phyloP scores from a whole-genome alignment of 768 basidiomycete genomes.

The Leccinum arenicola region DNA sequence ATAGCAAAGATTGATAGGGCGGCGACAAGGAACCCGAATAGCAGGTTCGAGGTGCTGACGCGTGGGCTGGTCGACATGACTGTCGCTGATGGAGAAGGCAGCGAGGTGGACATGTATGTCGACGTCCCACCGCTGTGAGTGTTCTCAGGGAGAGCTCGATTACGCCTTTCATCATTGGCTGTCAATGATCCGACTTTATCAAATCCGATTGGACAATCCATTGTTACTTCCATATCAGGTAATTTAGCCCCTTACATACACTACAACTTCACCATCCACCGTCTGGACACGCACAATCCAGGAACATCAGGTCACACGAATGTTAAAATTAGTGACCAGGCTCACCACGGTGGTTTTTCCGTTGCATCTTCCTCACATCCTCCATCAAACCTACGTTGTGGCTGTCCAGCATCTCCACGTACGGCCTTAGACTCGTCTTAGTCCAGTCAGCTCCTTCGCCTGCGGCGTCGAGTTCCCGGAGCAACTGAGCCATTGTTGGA shows the following conservation, averaged over 20 bases:
- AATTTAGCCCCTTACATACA: constrained; percentile 6
- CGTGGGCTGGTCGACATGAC: not conserved
- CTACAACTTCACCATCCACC: constrained; percentile 22
- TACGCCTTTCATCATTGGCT: not conserved
- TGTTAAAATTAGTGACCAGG: not conserved
- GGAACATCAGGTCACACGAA: not conserved
- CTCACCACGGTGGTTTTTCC: constrained; percentile 20
- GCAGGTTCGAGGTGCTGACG: constrained; percentile 22
- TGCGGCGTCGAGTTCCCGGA: constrained; percentile 68
- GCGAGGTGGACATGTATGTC: constrained; percentile 25
- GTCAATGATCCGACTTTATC: not conserved
- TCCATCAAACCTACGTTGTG: constrained; percentile 45
- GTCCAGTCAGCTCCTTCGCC: constrained; percentile 75
- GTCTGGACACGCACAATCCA: constrained; percentile 11
- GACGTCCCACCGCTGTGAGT: constrained; percentile 3
- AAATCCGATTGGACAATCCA: constrained; percentile 17
- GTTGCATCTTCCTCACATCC: constrained; percentile 27
- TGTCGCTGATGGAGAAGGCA: constrained; percentile 5
- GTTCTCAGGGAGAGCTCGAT: constrained; percentile 15
- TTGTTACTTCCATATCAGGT: not conserved
- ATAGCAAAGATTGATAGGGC: constrained; percentile 30
- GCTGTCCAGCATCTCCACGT: constrained; percentile 84
- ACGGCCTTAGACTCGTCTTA: constrained; percentile 82
- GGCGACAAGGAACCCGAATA: constrained; percentile 33
- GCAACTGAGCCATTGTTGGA: constrained; percentile 83